These are phyloP conservation scores for Neofusicoccum laricinum DNA, from an alignment of 2,329 filamentous ascomycete species.

Conservation along the genomic window DNA sequence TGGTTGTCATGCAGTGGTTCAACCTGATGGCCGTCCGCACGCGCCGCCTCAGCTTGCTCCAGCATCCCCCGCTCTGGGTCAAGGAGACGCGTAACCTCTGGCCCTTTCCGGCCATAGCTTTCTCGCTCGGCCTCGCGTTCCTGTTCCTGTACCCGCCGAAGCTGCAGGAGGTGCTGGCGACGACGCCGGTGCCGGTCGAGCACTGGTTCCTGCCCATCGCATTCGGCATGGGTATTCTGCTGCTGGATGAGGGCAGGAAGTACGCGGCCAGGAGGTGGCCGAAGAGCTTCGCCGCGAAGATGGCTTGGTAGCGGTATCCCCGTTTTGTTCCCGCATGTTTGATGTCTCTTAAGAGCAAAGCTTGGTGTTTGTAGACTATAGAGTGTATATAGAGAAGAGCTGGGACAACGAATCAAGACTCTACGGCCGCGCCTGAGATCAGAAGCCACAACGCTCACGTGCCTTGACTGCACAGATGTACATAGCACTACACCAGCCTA, in stretches of 20 bases:
- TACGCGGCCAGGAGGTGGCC: slow-evolving; percentile 60
- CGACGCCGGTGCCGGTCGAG: slow-evolving; percentile 63
- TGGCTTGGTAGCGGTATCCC: slow-evolving; percentile 56
- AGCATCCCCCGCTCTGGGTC: slow-evolving; percentile 68
- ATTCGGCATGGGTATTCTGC: slow-evolving; percentile 64
- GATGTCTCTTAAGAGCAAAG: too few relatives aligned
- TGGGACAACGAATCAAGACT: too few relatives aligned
- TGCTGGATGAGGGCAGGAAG: slow-evolving; percentile 67
- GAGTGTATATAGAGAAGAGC: too few relatives aligned
- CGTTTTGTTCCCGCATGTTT: neutral
- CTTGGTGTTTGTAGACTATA: neutral
- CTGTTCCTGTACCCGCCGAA: slow-evolving; percentile 61
- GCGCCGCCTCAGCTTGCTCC: slow-evolving; percentile 60
- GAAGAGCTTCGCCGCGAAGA: slow-evolving; percentile 53
- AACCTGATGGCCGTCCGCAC: slow-evolving; percentile 69
- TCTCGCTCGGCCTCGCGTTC: slow-evolving; percentile 66
- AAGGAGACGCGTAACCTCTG: slow-evolving; percentile 63
- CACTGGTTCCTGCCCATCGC: slow-evolving; percentile 75
- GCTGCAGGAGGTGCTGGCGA: slow-evolving; percentile 61
- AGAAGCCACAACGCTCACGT: too few relatives aligned
- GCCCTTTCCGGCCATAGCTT: slow-evolving; percentile 68
- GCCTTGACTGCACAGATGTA: too few relatives aligned
- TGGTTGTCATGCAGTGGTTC: slow-evolving; percentile 82
- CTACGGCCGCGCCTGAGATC: too few relatives aligned
- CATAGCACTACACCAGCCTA: too few relatives aligned